Conservation (phyloP, 176 grass and related monocot genomes). For the Phragmites australis region DNA sequence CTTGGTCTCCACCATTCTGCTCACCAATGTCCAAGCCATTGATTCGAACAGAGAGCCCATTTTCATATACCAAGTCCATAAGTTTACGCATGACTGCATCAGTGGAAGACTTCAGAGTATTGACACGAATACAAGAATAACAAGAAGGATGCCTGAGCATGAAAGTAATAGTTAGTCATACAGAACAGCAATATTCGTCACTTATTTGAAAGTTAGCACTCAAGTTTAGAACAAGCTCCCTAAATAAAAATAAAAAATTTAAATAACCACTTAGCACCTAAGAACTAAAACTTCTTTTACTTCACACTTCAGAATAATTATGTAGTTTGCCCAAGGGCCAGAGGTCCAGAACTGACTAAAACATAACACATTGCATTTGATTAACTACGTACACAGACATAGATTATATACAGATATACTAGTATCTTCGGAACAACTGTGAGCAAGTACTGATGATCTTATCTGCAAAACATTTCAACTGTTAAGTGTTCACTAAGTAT, state of each 20-base stretch:
- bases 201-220: background rate
- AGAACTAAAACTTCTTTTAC: background rate
- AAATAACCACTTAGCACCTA: background rate
- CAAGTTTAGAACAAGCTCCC: constrained; percentile 20
- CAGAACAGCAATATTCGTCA: constrained; percentile 14
- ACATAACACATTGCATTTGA: background rate
- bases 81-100: constrained; percentile 66
- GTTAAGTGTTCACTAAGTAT: background rate
- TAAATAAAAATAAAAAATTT: background rate
- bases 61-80: constrained; percentile 45
- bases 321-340: background rate
- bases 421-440: background rate
- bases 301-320: constrained; percentile 14
- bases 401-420: background rate
- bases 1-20: constrained; percentile 39
- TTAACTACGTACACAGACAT: background rate
- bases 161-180: constrained; percentile 35
- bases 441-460: background rate
- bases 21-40: constrained; percentile 40
- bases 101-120: constrained; percentile 71
- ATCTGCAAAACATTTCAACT: background rate
- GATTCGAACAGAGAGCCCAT: constrained; percentile 37
- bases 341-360: background rate
- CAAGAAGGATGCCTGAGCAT: constrained; percentile 70
- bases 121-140: constrained; percentile 91